Evolutionary conservation across 179 eudicot genomes (phyloP).

Genomic region (Nepenthes alata): DNA sequence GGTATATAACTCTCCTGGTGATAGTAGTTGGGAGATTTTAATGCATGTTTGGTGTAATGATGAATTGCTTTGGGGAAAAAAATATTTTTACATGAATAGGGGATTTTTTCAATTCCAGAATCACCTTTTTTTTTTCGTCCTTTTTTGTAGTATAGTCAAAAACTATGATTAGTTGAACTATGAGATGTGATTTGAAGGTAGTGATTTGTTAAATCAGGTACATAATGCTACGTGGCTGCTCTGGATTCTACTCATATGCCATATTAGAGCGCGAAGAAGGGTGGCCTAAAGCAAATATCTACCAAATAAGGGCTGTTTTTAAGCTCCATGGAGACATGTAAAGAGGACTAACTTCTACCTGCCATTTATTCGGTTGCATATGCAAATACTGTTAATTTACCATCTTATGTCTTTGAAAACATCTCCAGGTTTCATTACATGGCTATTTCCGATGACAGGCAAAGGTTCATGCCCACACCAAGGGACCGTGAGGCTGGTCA

Average conservation of each 20-base stretch:
- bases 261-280: conserved; percentile 46
- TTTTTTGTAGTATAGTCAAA: too few species aligned
- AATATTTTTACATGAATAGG: too few species aligned
- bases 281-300: conserved; percentile 29
- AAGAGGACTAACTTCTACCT: neutral
- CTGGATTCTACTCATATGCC: conserved; percentile 51
- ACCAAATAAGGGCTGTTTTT: conserved; percentile 45
- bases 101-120: too few species aligned
- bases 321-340: conserved; percentile 38
- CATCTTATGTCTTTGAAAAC: neutral
- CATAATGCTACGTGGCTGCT: conserved; percentile 38
- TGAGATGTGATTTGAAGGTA: neutral
- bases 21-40: neutral
- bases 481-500: conserved; percentile 32
- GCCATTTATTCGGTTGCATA: neutral
- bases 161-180: neutral
- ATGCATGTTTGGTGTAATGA: neutral
- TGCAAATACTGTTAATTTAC: neutral
- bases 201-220: conserved; percentile 17
- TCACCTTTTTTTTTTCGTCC: too few species aligned
- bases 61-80: too few species aligned
- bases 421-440: conserved; percentile 45
- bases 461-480: conserved; percentile 45
- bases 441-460: conserved; percentile 52
- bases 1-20: conserved; percentile 18